A percentile compares a stretch with the other conserved stretches of the same genome.
Evolutionary conservation across 1,139 yeast genomes (phyloP).

Genomic region (Yamadazyma sp.): DNA sequence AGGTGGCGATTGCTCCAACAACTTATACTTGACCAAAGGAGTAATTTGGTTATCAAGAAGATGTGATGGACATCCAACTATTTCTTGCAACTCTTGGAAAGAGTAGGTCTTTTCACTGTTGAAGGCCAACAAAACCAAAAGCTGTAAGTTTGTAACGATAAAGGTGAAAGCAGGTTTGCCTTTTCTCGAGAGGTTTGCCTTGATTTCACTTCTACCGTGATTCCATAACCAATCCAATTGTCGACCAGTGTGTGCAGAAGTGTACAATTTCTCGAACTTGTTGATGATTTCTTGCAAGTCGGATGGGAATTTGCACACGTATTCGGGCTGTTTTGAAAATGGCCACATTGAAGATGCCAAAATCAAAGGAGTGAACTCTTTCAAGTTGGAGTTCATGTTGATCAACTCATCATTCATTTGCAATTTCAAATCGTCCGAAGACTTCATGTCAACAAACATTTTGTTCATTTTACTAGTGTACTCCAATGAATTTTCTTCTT

Average conservation of each 20-base stretch:
- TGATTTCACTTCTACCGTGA: conserved; percentile 87
- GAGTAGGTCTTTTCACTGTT: conserved; percentile 65
- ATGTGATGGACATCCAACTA: conserved; percentile 67
- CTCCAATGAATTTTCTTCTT: conserved; percentile 88
- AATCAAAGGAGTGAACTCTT: conserved; percentile 73
- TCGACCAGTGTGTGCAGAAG: conserved; percentile 79
- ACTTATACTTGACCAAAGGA: conserved; percentile 77
- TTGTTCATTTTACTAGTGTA: conserved; percentile 92
- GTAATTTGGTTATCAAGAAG: conserved; percentile 71
- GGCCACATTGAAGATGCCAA: conserved; percentile 95
- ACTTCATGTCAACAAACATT: conserved; percentile 93
- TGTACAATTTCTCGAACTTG: conserved; percentile 67
- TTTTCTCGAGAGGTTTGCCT: conserved; percentile 80
- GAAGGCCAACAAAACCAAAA: conserved; percentile 79
- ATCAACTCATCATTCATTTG: conserved; percentile 58
- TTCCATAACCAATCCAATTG: conserved; percentile 96
- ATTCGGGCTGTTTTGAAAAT: conserved; percentile 47
- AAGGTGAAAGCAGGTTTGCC: conserved; percentile 83
- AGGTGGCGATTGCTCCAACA: conserved; percentile 65
- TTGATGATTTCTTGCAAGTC: conserved; percentile 66
- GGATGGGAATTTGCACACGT: conserved; percentile 41
- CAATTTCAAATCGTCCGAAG: conserved; percentile 75
- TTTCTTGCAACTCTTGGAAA: conserved; percentile 58
- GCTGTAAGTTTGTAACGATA: conserved; percentile 81
- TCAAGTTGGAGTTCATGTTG: conserved; percentile 34